Conservation (phyloP, 306 rosid species). For the Dicorynia guianensis region DNA sequence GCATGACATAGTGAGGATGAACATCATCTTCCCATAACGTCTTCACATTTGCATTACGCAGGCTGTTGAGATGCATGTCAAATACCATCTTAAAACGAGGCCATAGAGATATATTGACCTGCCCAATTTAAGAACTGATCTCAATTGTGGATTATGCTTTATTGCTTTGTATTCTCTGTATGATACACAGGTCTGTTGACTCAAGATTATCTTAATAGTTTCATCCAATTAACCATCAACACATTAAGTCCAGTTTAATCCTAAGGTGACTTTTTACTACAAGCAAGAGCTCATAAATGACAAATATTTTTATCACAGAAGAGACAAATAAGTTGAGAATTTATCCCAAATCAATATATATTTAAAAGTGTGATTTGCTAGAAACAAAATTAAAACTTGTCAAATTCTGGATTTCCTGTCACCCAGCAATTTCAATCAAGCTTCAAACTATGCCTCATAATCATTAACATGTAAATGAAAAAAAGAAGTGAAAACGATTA, state of each 20-base stretch:
- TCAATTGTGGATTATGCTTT: conserved; percentile 18
- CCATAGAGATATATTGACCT: conserved; percentile 94
- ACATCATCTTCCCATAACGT: conserved; percentile 98
- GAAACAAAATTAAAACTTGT: too few relatives aligned
- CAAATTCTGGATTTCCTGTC: neutral
- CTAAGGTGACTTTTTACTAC: neutral
- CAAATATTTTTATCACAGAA: neutral
- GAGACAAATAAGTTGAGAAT: neutral
- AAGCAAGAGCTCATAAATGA: conserved; percentile 7
- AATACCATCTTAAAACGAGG: conserved; percentile 98
- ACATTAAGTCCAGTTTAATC: conserved; percentile 7
- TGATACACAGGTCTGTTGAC: conserved; percentile 9
- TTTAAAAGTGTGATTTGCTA: too few relatives aligned
- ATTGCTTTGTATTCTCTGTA: conserved; percentile 7
- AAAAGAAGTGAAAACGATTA: neutral
- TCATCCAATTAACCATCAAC: conserved; percentile 22
- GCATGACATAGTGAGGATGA: conserved; percentile 97
- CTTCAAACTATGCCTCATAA: neutral
- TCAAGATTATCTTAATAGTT: neutral
- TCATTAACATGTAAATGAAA: neutral
- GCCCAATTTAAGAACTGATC: conserved; percentile 46
- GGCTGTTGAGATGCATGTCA: conserved; percentile 94
- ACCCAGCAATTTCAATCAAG: conserved; percentile 1
- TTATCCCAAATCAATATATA: too few relatives aligned
- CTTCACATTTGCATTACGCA: conserved; percentile 84